Evolutionary conservation across 2,329 filamentous ascomycete genomes (phyloP), one percentile per base, ranked within the genome.

Genomic region (Drechslerella dactyloides): DNA sequence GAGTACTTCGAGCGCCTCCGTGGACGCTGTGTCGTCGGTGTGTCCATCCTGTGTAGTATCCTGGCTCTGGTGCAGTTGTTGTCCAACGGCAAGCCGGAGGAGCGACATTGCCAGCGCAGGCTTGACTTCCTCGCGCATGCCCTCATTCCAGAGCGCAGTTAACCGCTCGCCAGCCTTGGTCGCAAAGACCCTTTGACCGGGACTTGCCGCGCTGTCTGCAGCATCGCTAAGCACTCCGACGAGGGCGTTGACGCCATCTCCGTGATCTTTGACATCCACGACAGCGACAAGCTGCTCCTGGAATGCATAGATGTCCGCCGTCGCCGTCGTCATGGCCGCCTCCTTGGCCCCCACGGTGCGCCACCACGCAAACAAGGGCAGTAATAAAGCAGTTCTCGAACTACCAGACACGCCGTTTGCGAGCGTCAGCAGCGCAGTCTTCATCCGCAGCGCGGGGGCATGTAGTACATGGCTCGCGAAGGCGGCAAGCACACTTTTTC

Each of bases 321-420:
- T 27, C 78, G 75, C 27, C 42, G 48, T 42, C 83, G 80, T 5
- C 81, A 79, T 6, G 6, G 54, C 80, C 76, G 0, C 85, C 84
- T 24, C 88, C 82, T 1, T 81, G 8, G 82, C 81, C 10, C 81
- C 80, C 21, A 90, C 78, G 7, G 81, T 79, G 24, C 86, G 83
- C 91, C 91, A 96, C 77, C 84, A 83, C 64, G 85, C 83, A 33
- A 96, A 82, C 2, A 89, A 80, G 0, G 92, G 90, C n/a, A 93
- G 81, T n/a, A 97, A 81, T 21, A 89, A 83, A 74, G 89, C 87
- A 1, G 87, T 90, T 64, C 91, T 88, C 10, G 88, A 87, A 24
- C 84, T 86, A n/a, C 86, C 87, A 2, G 91, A 91, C 56, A 93
- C 83, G 60, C 86, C 85, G 76, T 90, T 90, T 33, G 96, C 82